A percentile compares a stretch with the other conserved stretches of the same genome.
These are phyloP conservation scores for Fraxinus nigra DNA, from an alignment of 305 asterid species.

Conservation along the genomic window DNA sequence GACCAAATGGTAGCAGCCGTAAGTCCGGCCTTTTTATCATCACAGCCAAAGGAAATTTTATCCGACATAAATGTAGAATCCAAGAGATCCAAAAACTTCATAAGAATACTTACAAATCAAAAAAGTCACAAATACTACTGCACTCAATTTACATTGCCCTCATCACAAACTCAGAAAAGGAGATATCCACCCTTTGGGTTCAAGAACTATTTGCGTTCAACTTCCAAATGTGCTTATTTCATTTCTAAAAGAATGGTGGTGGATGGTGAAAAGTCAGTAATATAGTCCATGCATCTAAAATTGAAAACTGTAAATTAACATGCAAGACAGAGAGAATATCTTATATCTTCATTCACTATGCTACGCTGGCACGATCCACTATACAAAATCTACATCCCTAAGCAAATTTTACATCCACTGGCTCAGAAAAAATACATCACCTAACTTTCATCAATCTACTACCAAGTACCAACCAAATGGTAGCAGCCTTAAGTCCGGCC, in stretches of 20 bases:
- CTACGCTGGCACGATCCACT: not conserved
- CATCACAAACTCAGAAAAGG: not conserved
- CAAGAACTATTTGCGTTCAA: not conserved
- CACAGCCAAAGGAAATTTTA: slow-evolving; percentile 53
- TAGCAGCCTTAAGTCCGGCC: slow-evolving; percentile 94
- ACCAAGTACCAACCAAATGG: slow-evolving; percentile 72
- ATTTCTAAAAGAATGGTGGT: not conserved
- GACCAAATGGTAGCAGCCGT: slow-evolving; percentile 70
- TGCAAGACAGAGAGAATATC: not conserved
- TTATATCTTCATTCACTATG: not conserved
- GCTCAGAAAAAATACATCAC: slow-evolving; percentile 62
- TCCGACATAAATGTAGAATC: slow-evolving; percentile 9
- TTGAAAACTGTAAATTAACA: not conserved
- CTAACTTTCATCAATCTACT: slow-evolving; percentile 67
- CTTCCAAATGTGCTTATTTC: not conserved
- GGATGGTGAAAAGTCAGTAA: not conserved
- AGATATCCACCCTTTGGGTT: not conserved
- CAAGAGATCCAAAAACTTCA: not conserved
- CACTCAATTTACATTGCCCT: not conserved
- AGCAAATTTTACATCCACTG: slow-evolving; percentile 30
- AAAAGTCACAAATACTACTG: not conserved
- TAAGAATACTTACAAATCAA: not conserved
- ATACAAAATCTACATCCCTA: not conserved
- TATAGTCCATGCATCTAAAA: not conserved
- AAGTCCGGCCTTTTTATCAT: slow-evolving; percentile 92